These are phyloP conservation scores for Exophiala lecanii-corni DNA, from an alignment of 2,329 filamentous ascomycete genomes.

Conservation along the genomic window DNA sequence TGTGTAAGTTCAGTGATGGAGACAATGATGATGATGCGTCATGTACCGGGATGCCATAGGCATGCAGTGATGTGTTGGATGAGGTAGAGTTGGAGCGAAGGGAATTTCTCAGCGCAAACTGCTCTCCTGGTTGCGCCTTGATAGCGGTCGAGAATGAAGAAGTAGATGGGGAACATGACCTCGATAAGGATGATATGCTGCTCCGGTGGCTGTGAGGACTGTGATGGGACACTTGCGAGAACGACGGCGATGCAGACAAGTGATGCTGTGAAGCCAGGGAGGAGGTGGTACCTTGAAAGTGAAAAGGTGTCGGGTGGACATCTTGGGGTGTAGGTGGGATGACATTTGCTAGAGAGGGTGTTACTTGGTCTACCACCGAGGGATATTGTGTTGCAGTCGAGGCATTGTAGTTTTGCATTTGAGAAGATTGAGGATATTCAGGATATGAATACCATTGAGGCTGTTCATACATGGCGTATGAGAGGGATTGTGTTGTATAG, in stretches of 20 bases:
- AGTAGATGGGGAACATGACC: conserved; percentile 24
- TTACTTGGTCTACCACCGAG: conserved; percentile 6
- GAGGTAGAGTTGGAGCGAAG: conserved; percentile 22
- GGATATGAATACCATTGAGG: conserved; percentile 22
- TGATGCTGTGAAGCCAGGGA: conserved; percentile 14
- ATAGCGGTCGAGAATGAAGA: conserved; percentile 3
- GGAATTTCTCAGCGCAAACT: conserved; percentile 9
- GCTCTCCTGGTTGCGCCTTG: conserved; percentile 3
- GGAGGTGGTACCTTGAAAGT: conserved; percentile 18
- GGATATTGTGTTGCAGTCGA: conserved; percentile 10
- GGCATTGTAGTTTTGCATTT: conserved; percentile 21
- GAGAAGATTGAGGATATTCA: conserved; percentile 16
- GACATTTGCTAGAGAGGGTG: conserved; percentile 17
- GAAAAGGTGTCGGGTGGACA: conserved; percentile 18
- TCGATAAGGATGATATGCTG: conserved; percentile 22
- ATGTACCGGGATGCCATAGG: conserved; percentile 26
- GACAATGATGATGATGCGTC: conserved; percentile 12
- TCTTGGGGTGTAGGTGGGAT: conserved; percentile 26
- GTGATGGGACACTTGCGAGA: conserved; percentile 21
- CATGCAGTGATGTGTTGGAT: conserved; percentile 24
- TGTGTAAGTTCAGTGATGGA: conserved; percentile 2
- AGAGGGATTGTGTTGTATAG: conserved; percentile 5
- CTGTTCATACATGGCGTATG: conserved; percentile 23
- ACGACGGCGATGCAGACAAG: conserved; percentile 18
- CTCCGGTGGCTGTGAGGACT: conserved; percentile 16